A percentile compares a stretch with the other conserved stretches of the same genome.
These are phyloP conservation scores for Lasiodiplodia sp. DNA, from an alignment of 2,329 filamentous ascomycete species.

Conservation along the genomic window DNA sequence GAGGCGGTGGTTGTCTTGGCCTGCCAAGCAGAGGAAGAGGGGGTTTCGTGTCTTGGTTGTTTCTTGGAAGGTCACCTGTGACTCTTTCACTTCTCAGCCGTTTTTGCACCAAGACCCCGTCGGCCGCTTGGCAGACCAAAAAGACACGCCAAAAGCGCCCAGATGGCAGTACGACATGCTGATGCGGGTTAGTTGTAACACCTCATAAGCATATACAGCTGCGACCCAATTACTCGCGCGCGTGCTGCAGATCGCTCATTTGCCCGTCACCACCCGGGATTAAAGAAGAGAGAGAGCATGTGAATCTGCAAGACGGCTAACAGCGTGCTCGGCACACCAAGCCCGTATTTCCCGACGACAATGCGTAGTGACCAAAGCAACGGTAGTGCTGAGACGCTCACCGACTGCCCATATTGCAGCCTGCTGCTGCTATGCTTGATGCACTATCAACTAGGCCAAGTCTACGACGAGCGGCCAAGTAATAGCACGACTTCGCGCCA, in stretches of 20 bases:
- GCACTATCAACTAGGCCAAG: neutral
- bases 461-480: neutral
- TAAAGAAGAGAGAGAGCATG: neutral
- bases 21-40: constrained; percentile 4
- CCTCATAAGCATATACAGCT: neutral
- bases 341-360: neutral
- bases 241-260: neutral
- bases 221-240: neutral
- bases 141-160: neutral
- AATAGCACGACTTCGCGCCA: neutral
- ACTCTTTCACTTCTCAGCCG: neutral
- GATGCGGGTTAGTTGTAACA: neutral
- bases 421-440: neutral
- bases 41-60: neutral
- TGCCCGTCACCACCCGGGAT: neutral
- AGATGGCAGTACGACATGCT: neutral
- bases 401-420: neutral
- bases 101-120: constrained; percentile 3
- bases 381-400: neutral
- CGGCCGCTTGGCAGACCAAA: constrained; percentile 4
- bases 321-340: constrained; percentile 11
- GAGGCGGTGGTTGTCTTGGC: constrained; percentile 1
- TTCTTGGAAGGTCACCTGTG: constrained; percentile 22
- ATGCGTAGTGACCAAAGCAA: neutral
- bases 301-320: neutral